These are phyloP conservation scores for Lizonia empirigonia DNA, from an alignment of 2,329 filamentous ascomycete species.

Conservation along the genomic window DNA sequence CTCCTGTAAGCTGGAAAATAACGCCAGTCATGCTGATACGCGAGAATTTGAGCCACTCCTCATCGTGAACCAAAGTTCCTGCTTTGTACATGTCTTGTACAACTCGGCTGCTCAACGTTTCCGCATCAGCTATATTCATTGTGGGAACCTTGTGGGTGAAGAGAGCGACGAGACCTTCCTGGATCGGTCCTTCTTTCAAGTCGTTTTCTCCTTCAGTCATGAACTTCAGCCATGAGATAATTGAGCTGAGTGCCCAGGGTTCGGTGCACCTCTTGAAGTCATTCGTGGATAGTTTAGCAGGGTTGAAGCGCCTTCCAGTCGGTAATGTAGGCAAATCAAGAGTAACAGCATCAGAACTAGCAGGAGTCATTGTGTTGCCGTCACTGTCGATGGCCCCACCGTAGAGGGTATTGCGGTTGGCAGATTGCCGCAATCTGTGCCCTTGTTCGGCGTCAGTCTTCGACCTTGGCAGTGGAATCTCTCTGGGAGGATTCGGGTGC, in stretches of 20 bases:
- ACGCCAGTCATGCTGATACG: slow-evolving; percentile 82
- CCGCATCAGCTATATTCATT: slow-evolving; percentile 97
- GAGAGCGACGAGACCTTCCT: slow-evolving; percentile 83
- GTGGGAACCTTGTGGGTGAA: slow-evolving; percentile 96
- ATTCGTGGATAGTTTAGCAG: slow-evolving; percentile 76
- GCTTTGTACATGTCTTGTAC: slow-evolving; percentile 79
- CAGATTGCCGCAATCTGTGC: slow-evolving; percentile 49
- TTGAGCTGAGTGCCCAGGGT: slow-evolving; percentile 91
- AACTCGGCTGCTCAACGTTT: slow-evolving; percentile 78
- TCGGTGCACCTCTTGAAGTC: slow-evolving; percentile 87
- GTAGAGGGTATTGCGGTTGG: slow-evolving; percentile 45
- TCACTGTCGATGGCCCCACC: slow-evolving; percentile 44
- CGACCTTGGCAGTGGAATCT: slow-evolving; percentile 83
- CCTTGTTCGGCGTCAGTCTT: slow-evolving; percentile 86
- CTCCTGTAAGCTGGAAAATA: slow-evolving; percentile 88
- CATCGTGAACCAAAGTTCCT: slow-evolving; percentile 80
- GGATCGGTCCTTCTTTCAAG: slow-evolving; percentile 80
- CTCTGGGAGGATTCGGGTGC: slow-evolving; percentile 78
- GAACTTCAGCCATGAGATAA: slow-evolving; percentile 83
- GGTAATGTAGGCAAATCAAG: slow-evolving; percentile 87
- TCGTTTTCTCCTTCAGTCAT: slow-evolving; percentile 92
- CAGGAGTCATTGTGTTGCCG: slow-evolving; percentile 63
- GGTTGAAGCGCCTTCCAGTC: slow-evolving; percentile 79
- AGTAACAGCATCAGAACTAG: slow-evolving; percentile 58
- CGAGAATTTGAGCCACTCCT: slow-evolving; percentile 97